Conservation (phyloP, 2,329 filamentous ascomycete genomes). For the Penicillium fuscoglaucum region DNA sequence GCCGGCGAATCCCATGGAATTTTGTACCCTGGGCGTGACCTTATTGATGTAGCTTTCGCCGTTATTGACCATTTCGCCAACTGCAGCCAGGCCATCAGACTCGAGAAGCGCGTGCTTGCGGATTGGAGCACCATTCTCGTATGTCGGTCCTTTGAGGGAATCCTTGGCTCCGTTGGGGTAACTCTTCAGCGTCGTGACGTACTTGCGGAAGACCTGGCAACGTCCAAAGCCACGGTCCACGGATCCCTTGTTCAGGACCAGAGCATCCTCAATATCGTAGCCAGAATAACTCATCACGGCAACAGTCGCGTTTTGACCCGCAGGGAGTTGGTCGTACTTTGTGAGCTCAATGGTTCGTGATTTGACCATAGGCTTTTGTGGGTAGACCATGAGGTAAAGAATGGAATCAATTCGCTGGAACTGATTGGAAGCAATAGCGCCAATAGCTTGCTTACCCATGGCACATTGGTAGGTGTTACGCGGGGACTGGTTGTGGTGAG, state of each 20-base stretch:
- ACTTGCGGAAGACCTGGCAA: constrained; percentile 97
- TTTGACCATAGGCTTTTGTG: constrained; percentile 95
- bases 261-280: constrained; percentile 98
- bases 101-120: constrained; percentile 74
- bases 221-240: constrained; percentile 93
- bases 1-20: constrained; percentile 63
- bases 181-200: constrained; percentile 79
- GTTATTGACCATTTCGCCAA: constrained; percentile 73
- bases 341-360: constrained; percentile 95
- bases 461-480: constrained; percentile 99
- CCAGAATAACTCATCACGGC: constrained; percentile 99
- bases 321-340: constrained; percentile 95
- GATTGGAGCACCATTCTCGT: constrained; percentile 61
- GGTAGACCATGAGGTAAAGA: constrained; percentile 95
- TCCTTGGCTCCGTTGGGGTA: constrained; percentile 78
- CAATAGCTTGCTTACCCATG: constrained; percentile 99
- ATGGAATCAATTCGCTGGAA: constrained; percentile 96
- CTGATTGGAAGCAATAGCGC: constrained; percentile 96
- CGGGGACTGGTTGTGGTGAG: constrained; percentile 97
- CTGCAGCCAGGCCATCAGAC: constrained; percentile 81
- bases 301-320: constrained; percentile 94
- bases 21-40: constrained; percentile 75
- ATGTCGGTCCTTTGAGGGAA: constrained; percentile 61
- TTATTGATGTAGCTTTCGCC: constrained; percentile 92
- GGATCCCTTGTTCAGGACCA: constrained; percentile 95